Percentiles rank a stretch among this genome's conserved stretches.
phyloP scores from a whole-genome alignment of 2,329 filamentous ascomycete genomes.

The Lasiodiplodia hormozganensis region DNA sequence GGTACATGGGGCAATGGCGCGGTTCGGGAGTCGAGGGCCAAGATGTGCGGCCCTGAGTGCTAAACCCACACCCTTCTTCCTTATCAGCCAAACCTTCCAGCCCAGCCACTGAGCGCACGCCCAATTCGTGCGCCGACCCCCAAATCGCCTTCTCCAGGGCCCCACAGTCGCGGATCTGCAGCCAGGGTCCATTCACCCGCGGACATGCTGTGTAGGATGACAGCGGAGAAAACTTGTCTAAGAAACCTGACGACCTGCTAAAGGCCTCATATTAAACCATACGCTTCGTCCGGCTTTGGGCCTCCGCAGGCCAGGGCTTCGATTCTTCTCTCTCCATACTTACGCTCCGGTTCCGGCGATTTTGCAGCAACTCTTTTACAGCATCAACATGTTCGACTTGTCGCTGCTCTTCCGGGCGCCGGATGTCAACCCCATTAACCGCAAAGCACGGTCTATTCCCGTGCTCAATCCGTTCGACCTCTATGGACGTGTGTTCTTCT shows the following conservation, averaged over 20 bases:
- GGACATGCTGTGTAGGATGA: slow-evolving; percentile 16
- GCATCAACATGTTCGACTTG: slow-evolving; percentile 37
- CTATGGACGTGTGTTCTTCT: slow-evolving; percentile 89
- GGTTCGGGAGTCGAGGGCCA: background rate
- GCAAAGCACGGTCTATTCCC: slow-evolving; percentile 81
- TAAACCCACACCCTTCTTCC: background rate
- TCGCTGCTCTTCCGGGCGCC: slow-evolving; percentile 55
- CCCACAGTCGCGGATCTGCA: slow-evolving; percentile 17
- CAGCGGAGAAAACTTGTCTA: slow-evolving; percentile 2
- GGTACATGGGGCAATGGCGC: slow-evolving; percentile 11
- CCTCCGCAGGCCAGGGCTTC: background rate
- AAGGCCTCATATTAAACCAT: slow-evolving; percentile 12
- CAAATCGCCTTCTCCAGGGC: slow-evolving; percentile 12
- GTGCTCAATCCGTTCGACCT: slow-evolving; percentile 77
- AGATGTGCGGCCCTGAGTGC: slow-evolving; percentile 9
- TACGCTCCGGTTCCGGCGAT: no score
- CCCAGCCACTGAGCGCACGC: slow-evolving; percentile 13
- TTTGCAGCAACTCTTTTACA: background rate
- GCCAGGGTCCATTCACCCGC: slow-evolving; percentile 10
- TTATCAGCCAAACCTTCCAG: slow-evolving; percentile 8
- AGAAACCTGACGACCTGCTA: background rate
- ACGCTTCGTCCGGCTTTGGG: background rate
- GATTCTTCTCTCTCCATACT: background rate
- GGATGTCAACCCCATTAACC: slow-evolving; percentile 81
- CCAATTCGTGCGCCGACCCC: background rate